Base-by-base conservation (phyloP, 1,284 basidiomycete species). In the Boletellus dicymbophilus region DNA sequence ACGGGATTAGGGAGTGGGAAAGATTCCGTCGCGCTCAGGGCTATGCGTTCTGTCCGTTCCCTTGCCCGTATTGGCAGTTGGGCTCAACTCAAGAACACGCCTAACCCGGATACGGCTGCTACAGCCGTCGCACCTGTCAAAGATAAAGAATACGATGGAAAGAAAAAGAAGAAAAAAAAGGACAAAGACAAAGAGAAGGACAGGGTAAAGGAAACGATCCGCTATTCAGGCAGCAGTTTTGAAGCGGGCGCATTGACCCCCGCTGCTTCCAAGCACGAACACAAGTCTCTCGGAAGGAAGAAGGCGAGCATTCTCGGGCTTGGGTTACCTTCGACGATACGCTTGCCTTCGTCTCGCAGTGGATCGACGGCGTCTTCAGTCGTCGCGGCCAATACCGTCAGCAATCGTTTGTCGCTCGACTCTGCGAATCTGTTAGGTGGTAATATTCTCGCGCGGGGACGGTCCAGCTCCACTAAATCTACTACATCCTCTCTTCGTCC, bases 21-120 rank as follows among this genome's bases (percentile, higher is more conserved):
- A 21, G 80, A 78, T 28, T 89, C 86, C 0, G 85, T 91, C 45
- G 89, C 88, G 1, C 50, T 91, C 13, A 80, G 88, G 15, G 88
- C 89, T 3, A 90, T 91, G 72, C 76, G 83, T 37, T 85, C 82
- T 18, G 81, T 91, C 58, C 74, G 82, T 28, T 86, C 83, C 3
- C 69, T 91, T 44, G 87, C 89, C 4, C 71, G 81, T 37, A 81
- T 91, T 45, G 79, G 82, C 1, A 84, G 82, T 58, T 88, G 87
- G 85, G 79, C 79, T 11, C 82, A 84, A 58, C 68, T 81, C 42
- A 77, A 71, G 63, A 71, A 57, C 23, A 70, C 22, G 51, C 70
- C 65, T 57, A 74, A 47, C 46, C 60, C 56, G 13, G 65, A 74
- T 48, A 69, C 71, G 46, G 63, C 64, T 18, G 60, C 62, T 40